Percentiles rank a stretch among this genome's conserved stretches.
Evolutionary conservation across 2,329 filamentous ascomycete species (phyloP).

Genomic region (Ilyonectria destructans): DNA sequence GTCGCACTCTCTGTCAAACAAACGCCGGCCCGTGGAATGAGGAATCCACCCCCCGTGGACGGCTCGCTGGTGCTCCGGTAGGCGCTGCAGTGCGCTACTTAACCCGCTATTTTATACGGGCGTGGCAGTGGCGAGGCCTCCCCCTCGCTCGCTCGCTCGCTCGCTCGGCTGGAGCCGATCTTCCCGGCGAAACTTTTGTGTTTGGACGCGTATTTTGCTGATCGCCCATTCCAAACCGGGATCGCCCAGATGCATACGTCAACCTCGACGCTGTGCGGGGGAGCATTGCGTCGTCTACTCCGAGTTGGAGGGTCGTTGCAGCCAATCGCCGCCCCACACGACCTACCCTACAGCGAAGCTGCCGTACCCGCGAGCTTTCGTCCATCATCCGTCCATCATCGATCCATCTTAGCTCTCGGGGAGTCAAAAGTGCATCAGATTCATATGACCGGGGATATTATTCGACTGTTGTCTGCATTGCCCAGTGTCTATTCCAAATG

Average conservation of each 20-base stretch:
- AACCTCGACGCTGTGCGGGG: slow-evolving; percentile 16
- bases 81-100: neutral
- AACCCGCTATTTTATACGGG: neutral
- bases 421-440: neutral
- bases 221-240: slow-evolving; percentile 3
- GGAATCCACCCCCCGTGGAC: neutral
- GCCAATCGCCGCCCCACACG: neutral
- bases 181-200: neutral
- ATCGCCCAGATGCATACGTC: slow-evolving; percentile 15
- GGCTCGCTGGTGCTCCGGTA: neutral
- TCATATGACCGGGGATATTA: neutral
- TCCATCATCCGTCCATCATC: neutral
- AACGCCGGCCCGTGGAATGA: neutral
- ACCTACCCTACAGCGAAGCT: neutral
- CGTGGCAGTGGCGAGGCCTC: slow-evolving; percentile 1
- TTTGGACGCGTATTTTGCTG: neutral
- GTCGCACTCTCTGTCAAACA: neutral
- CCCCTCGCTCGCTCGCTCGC: neutral
- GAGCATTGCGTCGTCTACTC: slow-evolving; percentile 10
- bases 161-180: neutral
- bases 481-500: neutral
- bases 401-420: no score
- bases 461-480: neutral
- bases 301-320: neutral
- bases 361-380: neutral